Percentiles rank a stretch among this genome's conserved stretches.
These are phyloP conservation scores for Aspergillus piperis DNA, from an alignment of 2,329 filamentous ascomycete genomes.

Conservation along the genomic window DNA sequence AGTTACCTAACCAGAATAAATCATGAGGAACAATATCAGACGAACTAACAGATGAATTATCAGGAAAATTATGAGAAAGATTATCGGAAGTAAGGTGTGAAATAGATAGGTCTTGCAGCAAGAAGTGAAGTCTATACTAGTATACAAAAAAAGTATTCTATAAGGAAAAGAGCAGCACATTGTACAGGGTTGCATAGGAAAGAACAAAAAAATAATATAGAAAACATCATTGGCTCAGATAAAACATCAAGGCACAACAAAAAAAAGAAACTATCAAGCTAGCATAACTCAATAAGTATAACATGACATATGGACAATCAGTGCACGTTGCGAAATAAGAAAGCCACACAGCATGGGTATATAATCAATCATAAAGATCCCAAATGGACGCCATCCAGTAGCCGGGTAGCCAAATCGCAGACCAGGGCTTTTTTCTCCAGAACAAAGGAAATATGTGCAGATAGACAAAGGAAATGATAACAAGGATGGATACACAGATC, in stretches of 20 bases:
- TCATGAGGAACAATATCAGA: no score
- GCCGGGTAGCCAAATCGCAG: neutral
- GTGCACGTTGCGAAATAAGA: neutral
- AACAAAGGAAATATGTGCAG: constrained; percentile 4
- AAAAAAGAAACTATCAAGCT: neutral
- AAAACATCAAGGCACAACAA: neutral
- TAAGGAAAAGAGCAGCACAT: neutral
- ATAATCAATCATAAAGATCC: neutral
- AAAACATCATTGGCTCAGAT: neutral
- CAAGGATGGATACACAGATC: neutral
- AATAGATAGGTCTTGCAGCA: neutral
- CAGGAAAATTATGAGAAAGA: neutral
- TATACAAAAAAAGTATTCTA: neutral
- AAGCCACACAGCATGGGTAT: neutral
- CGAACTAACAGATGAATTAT: neutral
- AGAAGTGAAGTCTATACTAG: neutral
- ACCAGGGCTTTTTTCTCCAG: neutral
- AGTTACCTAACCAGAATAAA: no score
- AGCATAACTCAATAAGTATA: constrained; percentile 1
- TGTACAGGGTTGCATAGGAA: neutral
- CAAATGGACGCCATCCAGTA: neutral
- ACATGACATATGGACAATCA: neutral
- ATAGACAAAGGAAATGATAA: neutral
- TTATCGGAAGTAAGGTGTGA: neutral
- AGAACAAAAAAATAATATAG: neutral